Conservation (phyloP, 1,284 basidiomycete species). For the Boletus chippewaensis region DNA sequence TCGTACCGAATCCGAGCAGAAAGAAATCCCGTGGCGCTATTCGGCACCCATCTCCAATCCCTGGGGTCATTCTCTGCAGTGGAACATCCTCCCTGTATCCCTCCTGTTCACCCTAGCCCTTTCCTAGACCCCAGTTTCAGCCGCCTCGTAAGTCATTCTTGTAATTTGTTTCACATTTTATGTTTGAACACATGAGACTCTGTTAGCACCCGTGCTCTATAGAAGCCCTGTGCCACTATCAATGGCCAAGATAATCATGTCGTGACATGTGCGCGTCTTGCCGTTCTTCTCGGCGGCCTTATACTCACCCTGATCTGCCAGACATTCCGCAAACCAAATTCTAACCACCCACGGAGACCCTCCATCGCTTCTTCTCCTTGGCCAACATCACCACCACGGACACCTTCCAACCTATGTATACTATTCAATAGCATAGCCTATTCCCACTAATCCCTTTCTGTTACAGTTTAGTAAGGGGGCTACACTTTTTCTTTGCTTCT, state of each 20-base stretch:
- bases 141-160: constrained; percentile 27
- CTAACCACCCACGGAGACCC: constrained; percentile 26
- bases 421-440: constrained; percentile 29
- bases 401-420: constrained; percentile 28
- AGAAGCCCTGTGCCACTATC: constrained; percentile 30
- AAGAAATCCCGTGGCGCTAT: constrained; percentile 5
- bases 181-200: background rate
- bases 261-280: constrained; percentile 25
- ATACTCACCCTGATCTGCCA: constrained; percentile 5
- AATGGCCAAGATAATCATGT: constrained; percentile 34
- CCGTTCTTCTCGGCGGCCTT: background rate
- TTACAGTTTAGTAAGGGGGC: too few species aligned
- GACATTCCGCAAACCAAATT: constrained; percentile 31
- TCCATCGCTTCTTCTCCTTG: constrained; percentile 20
- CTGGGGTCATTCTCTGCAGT: constrained; percentile 21
- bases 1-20: constrained; percentile 15
- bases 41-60: constrained; percentile 4
- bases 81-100: constrained; percentile 25
- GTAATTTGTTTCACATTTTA: background rate
- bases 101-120: constrained; percentile 24
- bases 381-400: constrained; percentile 26
- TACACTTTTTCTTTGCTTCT: too few species aligned
- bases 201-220: constrained; percentile 29
- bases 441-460: constrained; percentile 17
- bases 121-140: constrained; percentile 25